phyloP scores from a whole-genome alignment of 108 stramenopile species.

The Cyclostephanos invisitatus region DNA sequence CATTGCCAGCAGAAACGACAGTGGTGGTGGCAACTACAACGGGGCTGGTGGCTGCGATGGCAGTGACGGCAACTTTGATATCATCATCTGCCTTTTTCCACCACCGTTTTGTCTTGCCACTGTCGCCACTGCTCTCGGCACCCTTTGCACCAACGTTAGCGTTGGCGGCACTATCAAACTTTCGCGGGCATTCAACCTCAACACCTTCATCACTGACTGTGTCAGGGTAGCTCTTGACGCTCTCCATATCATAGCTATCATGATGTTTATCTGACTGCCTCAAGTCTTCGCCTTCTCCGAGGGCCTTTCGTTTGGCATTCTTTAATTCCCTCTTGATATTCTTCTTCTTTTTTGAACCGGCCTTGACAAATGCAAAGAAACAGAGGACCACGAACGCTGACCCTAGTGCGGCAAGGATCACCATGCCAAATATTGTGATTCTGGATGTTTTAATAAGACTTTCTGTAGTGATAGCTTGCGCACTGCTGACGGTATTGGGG shows the following conservation, averaged over 20 bases:
- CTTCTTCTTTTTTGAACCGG: background rate
- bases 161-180: background rate
- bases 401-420: constrained; percentile 18
- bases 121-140: background rate
- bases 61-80: too few species aligned
- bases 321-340: constrained; percentile 1
- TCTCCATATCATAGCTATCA: constrained; percentile 8
- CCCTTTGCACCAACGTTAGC: too few species aligned
- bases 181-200: background rate
- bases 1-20: too few species aligned
- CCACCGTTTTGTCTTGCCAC: background rate
- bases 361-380: constrained; percentile 15
- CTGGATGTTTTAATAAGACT: background rate
- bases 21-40: too few species aligned
- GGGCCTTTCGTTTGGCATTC: background rate
- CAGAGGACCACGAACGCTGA: constrained; percentile 27
- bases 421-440: constrained; percentile 26
- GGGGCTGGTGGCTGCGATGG: too few species aligned
- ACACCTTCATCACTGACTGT: background rate
- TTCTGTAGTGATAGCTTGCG: background rate
- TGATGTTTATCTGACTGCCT: background rate
- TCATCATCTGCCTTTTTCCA: background rate
- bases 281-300: constrained; percentile 2
- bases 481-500: constrained; percentile 9
- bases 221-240: background rate